Conservation (phyloP, 2,329 filamentous ascomycete genomes). For the Nemania sp. region DNA sequence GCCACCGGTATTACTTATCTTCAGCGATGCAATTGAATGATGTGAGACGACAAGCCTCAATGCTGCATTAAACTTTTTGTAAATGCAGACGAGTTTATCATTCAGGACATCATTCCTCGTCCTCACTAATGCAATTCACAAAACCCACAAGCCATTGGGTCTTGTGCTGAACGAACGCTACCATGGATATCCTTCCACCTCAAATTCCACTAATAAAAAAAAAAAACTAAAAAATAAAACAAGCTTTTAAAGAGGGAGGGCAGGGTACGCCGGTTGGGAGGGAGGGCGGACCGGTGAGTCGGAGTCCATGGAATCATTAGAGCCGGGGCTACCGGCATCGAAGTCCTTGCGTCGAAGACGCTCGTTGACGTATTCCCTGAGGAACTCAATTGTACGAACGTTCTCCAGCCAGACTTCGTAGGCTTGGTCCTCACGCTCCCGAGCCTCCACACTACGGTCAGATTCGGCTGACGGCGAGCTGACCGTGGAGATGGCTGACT, state of each 20-base stretch:
- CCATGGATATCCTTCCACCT: not conserved
- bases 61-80: not conserved
- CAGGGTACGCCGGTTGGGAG: conserved; percentile 53
- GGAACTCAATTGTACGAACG: conserved; percentile 72
- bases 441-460: conserved; percentile 58
- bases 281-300: conserved; percentile 49
- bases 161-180: conserved; percentile 16
- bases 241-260: conserved; percentile 48
- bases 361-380: conserved; percentile 68
- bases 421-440: conserved; percentile 66
- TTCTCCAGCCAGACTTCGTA: conserved; percentile 76
- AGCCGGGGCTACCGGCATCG: conserved; percentile 52
- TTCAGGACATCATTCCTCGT: conserved; percentile 11
- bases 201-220: not conserved
- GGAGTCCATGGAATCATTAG: conserved; percentile 52
- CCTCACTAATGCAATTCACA: conserved; percentile 9
- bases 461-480: conserved; percentile 68
- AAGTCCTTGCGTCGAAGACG: conserved; percentile 69
- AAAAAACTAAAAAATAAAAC: too few species aligned
- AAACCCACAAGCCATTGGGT: not conserved
- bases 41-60: not conserved
- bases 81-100: conserved; percentile 8
- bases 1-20: not conserved
- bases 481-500: conserved; percentile 58
- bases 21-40: not conserved